Evolutionary conservation across 345 rosid species (phyloP), one percentile per base, ranked within the genome.

Genomic region (Bruguiera sexangula): DNA sequence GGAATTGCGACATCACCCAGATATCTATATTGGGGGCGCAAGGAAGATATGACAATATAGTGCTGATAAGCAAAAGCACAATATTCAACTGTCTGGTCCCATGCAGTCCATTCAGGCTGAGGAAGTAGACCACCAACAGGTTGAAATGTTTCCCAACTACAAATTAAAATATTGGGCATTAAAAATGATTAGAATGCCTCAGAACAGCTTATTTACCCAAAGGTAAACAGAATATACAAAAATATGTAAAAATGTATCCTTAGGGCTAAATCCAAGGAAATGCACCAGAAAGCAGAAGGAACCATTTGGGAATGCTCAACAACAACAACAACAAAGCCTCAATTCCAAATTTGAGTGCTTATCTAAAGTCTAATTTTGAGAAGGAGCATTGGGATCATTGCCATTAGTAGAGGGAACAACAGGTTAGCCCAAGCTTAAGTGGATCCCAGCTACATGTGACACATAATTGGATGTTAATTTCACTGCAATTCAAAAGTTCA

Each of bases 51-150:
- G 59, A 95, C 96, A 76, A 95, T 88, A 74, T 88, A 95, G 18
- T 89, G 86, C 73, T 87, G 99, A 82, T 92, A 92, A 21, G 92
- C 96, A 81, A 95, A 90, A 20, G 99, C 99, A 82, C 98, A 95
- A 76, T 95, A 89, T 78, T 95, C 99, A 73, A 92, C 99, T 60
- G 96, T 95, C 81, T 90, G 91, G 82, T 95, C 99, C 99, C 99
- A 95, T 65, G 98, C 97, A 61, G 99, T 85, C 98, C 98, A 95
- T 70, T 95, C 99, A 70, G 98, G 99, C 82, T 92, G 99, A 84
- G 98, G 96, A 85, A 95, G 91, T 80, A 95, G 84, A 69, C 83
- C 88, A 71, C 99, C 97, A 46, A 95, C 94, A 48, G 99, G 96
- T 80, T 90, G 89, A 81, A 92, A 95, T 79, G 86, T 92, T 79